phyloP scores from a whole-genome alignment of 371 early-diverging fungal species.

The Circinella umbellata region DNA sequence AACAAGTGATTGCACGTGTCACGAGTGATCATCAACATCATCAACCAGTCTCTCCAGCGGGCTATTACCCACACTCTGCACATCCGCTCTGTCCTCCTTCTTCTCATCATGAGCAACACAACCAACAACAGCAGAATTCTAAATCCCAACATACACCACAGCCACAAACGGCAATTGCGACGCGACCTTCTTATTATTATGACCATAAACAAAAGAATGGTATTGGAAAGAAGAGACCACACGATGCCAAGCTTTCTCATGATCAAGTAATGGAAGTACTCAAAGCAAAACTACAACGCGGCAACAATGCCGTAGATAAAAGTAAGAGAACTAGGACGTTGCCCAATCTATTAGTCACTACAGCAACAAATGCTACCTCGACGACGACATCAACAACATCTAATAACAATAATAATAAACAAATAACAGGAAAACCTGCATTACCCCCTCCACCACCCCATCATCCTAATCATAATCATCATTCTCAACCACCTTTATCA shows the following conservation, averaged over 20 bases:
- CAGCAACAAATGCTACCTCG: not conserved
- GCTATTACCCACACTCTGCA: conserved; percentile 40
- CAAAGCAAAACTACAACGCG: conserved; percentile 50
- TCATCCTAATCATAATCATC: conserved; percentile 2
- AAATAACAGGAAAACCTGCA: conserved; percentile 16
- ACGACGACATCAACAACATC: not conserved
- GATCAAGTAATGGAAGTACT: conserved; percentile 53
- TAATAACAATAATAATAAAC: not conserved
- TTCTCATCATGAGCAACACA: conserved; percentile 4
- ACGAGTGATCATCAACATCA: conserved; percentile 17
- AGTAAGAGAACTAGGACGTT: conserved; percentile 19
- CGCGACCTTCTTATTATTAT: conserved; percentile 2
- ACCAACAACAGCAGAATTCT: conserved; percentile 5
- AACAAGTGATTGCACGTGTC: conserved; percentile 42
- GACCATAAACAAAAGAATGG: not conserved
- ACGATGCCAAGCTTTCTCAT: conserved; percentile 28
- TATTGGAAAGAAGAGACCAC: conserved; percentile 6
- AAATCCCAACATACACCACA: conserved; percentile 4
- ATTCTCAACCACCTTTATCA: not conserved
- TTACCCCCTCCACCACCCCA: conserved; percentile 16
- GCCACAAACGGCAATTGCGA: not conserved
- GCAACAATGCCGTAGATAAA: conserved; percentile 17
- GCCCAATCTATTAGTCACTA: conserved; percentile 14
- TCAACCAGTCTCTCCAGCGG: conserved; percentile 34
- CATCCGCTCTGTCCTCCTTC: conserved; percentile 41